phyloP scores from a whole-genome alignment of 2,329 filamentous ascomycete genomes.

The Aspergillus phoenicis region DNA sequence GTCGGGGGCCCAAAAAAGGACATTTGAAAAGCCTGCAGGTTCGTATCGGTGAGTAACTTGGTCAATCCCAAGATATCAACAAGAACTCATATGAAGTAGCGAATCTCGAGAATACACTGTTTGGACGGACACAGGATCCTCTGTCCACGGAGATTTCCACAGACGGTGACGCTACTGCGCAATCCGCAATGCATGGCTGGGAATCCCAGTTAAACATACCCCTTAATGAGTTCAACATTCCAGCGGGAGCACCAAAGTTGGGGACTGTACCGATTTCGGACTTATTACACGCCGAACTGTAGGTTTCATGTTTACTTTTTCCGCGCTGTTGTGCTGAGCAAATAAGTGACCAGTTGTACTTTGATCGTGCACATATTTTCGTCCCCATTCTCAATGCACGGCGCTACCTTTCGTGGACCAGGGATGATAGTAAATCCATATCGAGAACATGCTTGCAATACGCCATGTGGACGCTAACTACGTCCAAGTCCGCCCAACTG shows the following conservation, averaged over 20 bases:
- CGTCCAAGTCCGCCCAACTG: slow-evolving; percentile 12
- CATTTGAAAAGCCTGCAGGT: slow-evolving; percentile 9
- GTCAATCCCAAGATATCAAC: background rate
- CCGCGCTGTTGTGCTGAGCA: background rate
- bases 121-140: background rate
- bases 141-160: background rate
- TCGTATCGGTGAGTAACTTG: slow-evolving; percentile 7
- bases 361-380: slow-evolving; percentile 16
- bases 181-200: background rate
- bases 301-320: background rate
- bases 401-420: slow-evolving; percentile 5
- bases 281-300: slow-evolving; percentile 1
- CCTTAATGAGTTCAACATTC: background rate
- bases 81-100: background rate
- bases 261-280: background rate
- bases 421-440: background rate
- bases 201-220: background rate
- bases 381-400: slow-evolving; percentile 13
- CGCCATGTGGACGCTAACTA: slow-evolving; percentile 14
- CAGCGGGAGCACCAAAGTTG: background rate
- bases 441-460: slow-evolving; percentile 5
- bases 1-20: slow-evolving; percentile 14
- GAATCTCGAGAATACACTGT: slow-evolving; percentile 1
- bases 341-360: slow-evolving; percentile 19
- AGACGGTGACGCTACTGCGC: background rate